Percentiles rank a stretch among this genome's conserved stretches.
These are phyloP conservation scores for Naganishia onofrii DNA, from an alignment of 768 basidiomycete genomes.

Conservation along the genomic window DNA sequence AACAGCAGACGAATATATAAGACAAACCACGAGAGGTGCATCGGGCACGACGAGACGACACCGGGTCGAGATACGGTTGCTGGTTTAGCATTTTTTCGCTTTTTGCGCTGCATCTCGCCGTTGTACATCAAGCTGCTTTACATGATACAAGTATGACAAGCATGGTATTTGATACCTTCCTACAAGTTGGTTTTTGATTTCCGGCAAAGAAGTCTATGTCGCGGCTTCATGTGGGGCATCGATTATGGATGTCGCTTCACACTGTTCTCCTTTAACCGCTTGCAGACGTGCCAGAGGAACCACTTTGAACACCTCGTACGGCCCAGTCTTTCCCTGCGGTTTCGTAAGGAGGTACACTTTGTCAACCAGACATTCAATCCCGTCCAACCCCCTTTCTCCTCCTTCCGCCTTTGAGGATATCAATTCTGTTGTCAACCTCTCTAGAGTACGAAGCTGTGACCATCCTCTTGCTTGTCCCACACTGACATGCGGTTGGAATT, in stretches of 20 bases:
- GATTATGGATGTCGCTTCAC: too few relatives aligned
- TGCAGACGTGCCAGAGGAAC: not conserved
- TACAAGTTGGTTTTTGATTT: too few relatives aligned
- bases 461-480: slow-evolving; percentile 6
- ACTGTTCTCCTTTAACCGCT: too few relatives aligned
- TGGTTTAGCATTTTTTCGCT: not conserved
- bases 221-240: too few relatives aligned
- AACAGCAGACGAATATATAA: not conserved
- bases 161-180: too few relatives aligned
- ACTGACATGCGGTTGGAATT: slow-evolving; percentile 3
- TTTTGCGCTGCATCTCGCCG: not conserved
- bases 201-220: too few relatives aligned
- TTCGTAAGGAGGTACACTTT: slow-evolving; percentile 15
- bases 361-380: slow-evolving; percentile 5
- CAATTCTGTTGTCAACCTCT: not conserved
- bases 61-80: not conserved
- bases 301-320: slow-evolving; percentile 10
- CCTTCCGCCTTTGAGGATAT: not conserved
- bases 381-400: not conserved
- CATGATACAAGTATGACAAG: too few relatives aligned
- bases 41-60: not conserved
- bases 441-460: not conserved
- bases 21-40: not conserved
- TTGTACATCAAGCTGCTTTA: too few relatives aligned
- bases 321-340: not conserved